Percentiles rank a stretch among this genome's conserved stretches.
Evolutionary conservation across 140 eudicot genomes (phyloP).

Genomic region (Oenanthe javanica): DNA sequence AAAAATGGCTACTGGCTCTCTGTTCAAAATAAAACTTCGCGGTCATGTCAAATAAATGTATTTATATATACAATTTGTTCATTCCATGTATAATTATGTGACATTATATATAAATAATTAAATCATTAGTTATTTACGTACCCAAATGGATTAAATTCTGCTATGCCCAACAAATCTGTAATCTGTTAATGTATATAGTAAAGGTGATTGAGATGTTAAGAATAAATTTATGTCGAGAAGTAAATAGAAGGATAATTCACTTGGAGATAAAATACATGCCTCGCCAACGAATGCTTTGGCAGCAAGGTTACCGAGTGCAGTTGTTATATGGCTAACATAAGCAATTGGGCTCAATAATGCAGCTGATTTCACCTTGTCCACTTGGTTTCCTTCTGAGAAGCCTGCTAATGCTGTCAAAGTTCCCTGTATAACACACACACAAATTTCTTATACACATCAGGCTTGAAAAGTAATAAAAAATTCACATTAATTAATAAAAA

Average conservation of each 20-base stretch:
- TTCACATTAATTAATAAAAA: background rate
- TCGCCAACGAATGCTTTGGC: slow-evolving; percentile 61
- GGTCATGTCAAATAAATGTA: background rate
- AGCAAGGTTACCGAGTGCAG: slow-evolving; percentile 52
- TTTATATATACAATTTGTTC: too few relatives aligned
- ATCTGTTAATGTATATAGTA: slow-evolving; percentile 32
- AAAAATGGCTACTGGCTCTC: slow-evolving; percentile 40
- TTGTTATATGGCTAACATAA: slow-evolving; percentile 75
- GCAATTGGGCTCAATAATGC: slow-evolving; percentile 82
- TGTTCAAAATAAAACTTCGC: slow-evolving; percentile 9
- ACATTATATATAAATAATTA: background rate
- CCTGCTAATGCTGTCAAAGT: slow-evolving; percentile 79
- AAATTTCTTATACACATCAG: background rate
- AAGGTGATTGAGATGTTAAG: background rate
- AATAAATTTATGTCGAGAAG: background rate
- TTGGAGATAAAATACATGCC: slow-evolving; percentile 22
- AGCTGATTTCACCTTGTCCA: slow-evolving; percentile 69
- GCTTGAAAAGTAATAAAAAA: background rate
- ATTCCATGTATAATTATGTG: background rate
- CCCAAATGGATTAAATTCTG: slow-evolving; percentile 82
- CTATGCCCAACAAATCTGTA: slow-evolving; percentile 43
- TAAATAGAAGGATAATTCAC: background rate
- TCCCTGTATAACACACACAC: slow-evolving; percentile 39
- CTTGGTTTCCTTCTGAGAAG: slow-evolving; percentile 55
- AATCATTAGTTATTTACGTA: slow-evolving; percentile 7